phyloP scores from a whole-genome alignment of 83 land plant species.

The Diphasiastrum complanatum region DNA sequence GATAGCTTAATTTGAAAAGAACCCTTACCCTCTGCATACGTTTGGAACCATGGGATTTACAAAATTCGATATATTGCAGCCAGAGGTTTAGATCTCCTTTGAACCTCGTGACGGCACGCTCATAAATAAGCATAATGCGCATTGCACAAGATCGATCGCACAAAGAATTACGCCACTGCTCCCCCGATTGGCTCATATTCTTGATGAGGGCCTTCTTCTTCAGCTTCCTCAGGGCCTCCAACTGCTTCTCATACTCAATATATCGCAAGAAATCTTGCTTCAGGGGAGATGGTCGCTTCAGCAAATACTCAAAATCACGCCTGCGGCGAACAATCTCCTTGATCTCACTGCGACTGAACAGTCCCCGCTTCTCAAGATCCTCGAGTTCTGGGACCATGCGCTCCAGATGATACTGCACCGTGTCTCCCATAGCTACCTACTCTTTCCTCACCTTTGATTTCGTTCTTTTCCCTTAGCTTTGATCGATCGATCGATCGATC shows the following conservation, averaged over 20 bases:
- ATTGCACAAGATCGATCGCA: conserved; percentile 53
- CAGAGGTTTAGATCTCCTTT: conserved; percentile 79
- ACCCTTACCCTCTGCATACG: conserved; percentile 63
- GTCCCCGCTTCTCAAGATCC: conserved; percentile 68
- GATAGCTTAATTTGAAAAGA: background rate
- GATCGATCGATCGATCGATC: too few relatives aligned
- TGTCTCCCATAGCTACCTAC: conserved; percentile 88
- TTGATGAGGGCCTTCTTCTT: conserved; percentile 45
- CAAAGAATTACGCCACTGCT: conserved; percentile 47
- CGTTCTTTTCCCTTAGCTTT: too few relatives aligned
- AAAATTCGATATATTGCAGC: conserved; percentile 78
- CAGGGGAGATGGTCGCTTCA: conserved; percentile 73
- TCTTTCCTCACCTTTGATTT: too few relatives aligned
- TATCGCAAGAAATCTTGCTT: conserved; percentile 73
- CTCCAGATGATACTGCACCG: conserved; percentile 75
- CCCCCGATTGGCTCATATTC: conserved; percentile 17
- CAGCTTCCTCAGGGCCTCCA: conserved; percentile 54
- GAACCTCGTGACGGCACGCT: conserved; percentile 47
- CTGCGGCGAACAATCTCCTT: conserved; percentile 61
- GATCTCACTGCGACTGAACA: conserved; percentile 59
- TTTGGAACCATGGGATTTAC: conserved; percentile 41
- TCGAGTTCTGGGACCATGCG: conserved; percentile 87
- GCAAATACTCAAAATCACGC: conserved; percentile 75
- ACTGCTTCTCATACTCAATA: conserved; percentile 74
- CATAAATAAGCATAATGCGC: conserved; percentile 63